Conservation (phyloP, 1,284 basidiomycete genomes). For the Sporisorium iseilematis-ciliati region DNA sequence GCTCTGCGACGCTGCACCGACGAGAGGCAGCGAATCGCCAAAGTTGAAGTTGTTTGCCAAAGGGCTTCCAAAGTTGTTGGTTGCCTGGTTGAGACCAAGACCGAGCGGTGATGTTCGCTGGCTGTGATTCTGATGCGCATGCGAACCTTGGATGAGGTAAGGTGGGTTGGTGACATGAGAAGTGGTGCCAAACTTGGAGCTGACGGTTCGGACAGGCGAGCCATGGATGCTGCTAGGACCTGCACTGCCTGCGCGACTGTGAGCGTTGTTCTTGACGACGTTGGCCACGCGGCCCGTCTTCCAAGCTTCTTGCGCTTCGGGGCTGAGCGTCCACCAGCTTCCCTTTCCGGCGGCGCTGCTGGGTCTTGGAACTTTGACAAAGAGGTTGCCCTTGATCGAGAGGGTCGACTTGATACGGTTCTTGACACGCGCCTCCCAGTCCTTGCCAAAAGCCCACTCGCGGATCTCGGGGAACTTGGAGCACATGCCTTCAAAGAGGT, state of each 20-base stretch:
- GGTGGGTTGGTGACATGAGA: slow-evolving; percentile 48
- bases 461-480: slow-evolving; percentile 65
- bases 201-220: slow-evolving; percentile 49
- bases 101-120: slow-evolving; percentile 51
- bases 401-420: slow-evolving; percentile 69
- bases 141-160: slow-evolving; percentile 48
- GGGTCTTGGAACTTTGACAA: slow-evolving; percentile 66
- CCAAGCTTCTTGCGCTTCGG: slow-evolving; percentile 65
- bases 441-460: slow-evolving; percentile 67
- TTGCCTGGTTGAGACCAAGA: slow-evolving; percentile 34
- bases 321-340: slow-evolving; percentile 67
- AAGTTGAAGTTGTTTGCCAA: slow-evolving; percentile 52
- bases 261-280: slow-evolving; percentile 59
- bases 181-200: slow-evolving; percentile 47
- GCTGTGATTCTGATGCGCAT: slow-evolving; percentile 50
- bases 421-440: slow-evolving; percentile 68
- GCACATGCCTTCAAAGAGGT: slow-evolving; percentile 67
- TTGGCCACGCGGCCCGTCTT: slow-evolving; percentile 62
- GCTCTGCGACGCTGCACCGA: slow-evolving; percentile 12
- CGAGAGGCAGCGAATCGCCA: slow-evolving; percentile 32
- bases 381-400: slow-evolving; percentile 67
- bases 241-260: slow-evolving; percentile 53
- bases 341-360: slow-evolving; percentile 65
- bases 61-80: slow-evolving; percentile 35
- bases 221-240: slow-evolving; percentile 57